phyloP scores from a whole-genome alignment of 2,329 filamentous ascomycete genomes.

The Verticillium klebahnii region DNA sequence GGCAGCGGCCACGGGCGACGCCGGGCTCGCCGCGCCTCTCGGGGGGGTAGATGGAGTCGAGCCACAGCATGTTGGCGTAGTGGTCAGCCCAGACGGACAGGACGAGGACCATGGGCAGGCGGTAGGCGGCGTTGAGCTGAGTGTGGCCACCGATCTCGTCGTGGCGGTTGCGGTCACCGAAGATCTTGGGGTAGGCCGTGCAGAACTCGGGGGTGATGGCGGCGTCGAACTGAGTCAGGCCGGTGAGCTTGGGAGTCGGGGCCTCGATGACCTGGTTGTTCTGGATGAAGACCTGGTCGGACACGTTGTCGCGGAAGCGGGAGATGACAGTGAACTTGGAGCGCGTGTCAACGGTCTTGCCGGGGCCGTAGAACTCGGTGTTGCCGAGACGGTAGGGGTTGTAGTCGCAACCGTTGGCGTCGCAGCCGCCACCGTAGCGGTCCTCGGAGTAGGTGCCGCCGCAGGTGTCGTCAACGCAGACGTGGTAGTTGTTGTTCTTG shows the following conservation, averaged over 20 bases:
- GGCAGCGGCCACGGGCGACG: conserved; percentile 40
- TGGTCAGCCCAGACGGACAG: conserved; percentile 60
- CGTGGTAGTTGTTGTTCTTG: conserved; percentile 11
- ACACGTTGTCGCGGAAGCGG: conserved; percentile 38
- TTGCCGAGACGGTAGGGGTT: conserved; percentile 61
- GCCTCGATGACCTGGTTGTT: conserved; percentile 7
- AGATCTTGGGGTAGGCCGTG: conserved; percentile 45
- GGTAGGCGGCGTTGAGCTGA: conserved; percentile 47
- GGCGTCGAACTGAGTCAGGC: conserved; percentile 54
- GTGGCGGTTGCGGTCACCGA: conserved; percentile 48
- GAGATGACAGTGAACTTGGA: conserved; percentile 58
- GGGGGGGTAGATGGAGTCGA: conserved; percentile 53
- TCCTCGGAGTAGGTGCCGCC: conserved; percentile 43
- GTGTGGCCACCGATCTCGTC: conserved; percentile 46
- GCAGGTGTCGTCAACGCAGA: conserved; percentile 24
- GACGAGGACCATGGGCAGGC: conserved; percentile 56
- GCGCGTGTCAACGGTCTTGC: conserved; percentile 52
- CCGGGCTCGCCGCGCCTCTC: conserved; percentile 27
- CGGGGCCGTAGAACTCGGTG: conserved; percentile 54
- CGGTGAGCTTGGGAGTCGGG: conserved; percentile 15
- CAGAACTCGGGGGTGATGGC: conserved; percentile 52
- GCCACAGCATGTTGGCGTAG: conserved; percentile 59
- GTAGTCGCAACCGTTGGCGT: conserved; percentile 63
- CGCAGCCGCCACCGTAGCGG: conserved; percentile 55
- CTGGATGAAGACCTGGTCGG: conserved; percentile 14